Base-by-base conservation (phyloP, 176 grass and related monocot genomes). In the Carex parvula region DNA sequence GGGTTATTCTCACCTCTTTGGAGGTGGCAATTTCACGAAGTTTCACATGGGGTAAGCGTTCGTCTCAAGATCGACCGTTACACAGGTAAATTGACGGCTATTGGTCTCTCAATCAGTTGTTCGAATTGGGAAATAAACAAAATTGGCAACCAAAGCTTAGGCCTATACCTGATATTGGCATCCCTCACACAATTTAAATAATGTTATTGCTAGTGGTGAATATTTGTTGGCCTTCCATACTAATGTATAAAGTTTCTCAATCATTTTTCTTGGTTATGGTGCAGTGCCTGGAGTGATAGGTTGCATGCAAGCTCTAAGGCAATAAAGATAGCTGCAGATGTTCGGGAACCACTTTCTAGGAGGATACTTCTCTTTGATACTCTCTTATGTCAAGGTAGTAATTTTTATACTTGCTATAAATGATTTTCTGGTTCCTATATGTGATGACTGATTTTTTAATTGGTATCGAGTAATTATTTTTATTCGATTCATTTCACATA, bases 231-330 rank as follows among this genome's bases (percentile, higher is more conserved):
- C 10, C 46, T 54, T 75, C n/a, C 29, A 15, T 54, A 55, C 5
- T 55, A 29, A 55, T 24, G 0, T 30, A 32, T 46, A 46, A 46
- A 16, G 70, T 50, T 76, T 12, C 13, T 76, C 48, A 53, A 55
- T 76, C 13, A 54, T 29, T 83, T n/a, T 87, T 86, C 8, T 46
- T 46, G 7, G 42, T 86, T 71, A 16, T 83, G 92, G 6, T 81
- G 29, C 83, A 98, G 96, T 95, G 85, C 96, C 89, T 3, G 96
- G 92, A 66, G 89, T 93, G 79, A 95, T 98, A 87, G 91, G 96
- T 67, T 98, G 93, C 85, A 75, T 98, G 73, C 96, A 98, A 92
- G 96, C 96, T 85, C 77, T 98, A 64, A 98, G 89, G 96, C 91
- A 81, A 92, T 99, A 89, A 99, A 93, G 67, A 71, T 99, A 86